Evolutionary conservation across 2,329 filamentous ascomycete genomes (phyloP), one percentile per base, ranked within the genome.

Genomic region (Colletotrichum spaethianum): DNA sequence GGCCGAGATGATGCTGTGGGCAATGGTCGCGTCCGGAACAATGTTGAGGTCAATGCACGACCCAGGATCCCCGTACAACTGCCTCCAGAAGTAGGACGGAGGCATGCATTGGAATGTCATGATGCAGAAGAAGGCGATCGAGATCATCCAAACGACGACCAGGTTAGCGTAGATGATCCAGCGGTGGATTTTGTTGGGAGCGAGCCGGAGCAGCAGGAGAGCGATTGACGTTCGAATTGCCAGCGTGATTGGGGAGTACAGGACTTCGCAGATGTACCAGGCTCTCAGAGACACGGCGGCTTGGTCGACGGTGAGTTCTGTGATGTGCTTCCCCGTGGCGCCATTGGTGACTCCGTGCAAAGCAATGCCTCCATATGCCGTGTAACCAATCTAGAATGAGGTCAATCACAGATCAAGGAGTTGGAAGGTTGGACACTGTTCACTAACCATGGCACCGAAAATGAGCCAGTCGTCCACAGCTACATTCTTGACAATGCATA

Each of bases 91-190:
- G 74, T 81, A 87, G 8, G 80, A 80, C 1, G 85, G 76, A 0
- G 88, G 87, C 0, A 74, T 78, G 78, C 87, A 89, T 75, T 89
- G 87, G 20, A 89, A 82, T 0, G 86, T 74, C 7, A 86, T 82
- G 70, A 87, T 77, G 75, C 87, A 83, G 77, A 86, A 85, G 74
- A 83, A 85, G 14, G 76, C 78, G 8, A 77, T 65, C 0, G 83
- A 83, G 44, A 81, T 78, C 26, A 75, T 59, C 63, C 79, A 80
- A 69, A 86, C 81, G 68, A 84, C 80, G 6, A 64, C 75, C 23
- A 83, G 63, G 50, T 80, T 79, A 60, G 67, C 63, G 57, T 79
- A 78, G 44, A 83, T 79, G 55, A 83, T 78, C 71, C 77, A 76
- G 4, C 78, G 77, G 69, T 86, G 81, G 44, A 78, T 66, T 28